phyloP scores from a whole-genome alignment of 768 basidiomycete species.

The Tulasnella sp. region DNA sequence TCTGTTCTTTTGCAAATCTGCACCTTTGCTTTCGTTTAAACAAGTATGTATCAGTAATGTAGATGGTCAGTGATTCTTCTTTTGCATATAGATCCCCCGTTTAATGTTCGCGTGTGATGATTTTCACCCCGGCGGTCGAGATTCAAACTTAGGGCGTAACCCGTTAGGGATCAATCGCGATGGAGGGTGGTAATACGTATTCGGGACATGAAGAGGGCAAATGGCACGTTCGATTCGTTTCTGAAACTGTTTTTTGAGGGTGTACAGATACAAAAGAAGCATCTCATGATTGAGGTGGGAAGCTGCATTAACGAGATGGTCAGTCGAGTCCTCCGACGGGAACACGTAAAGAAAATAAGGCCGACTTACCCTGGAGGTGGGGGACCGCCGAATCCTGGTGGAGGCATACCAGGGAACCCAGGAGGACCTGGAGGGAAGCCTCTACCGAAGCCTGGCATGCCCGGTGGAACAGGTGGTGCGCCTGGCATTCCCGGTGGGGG shows the following conservation, averaged over 20 bases:
- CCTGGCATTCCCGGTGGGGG: constrained; percentile 21
- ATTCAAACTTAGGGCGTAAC: no score
- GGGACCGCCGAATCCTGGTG: constrained; percentile 47
- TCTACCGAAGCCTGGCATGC: constrained; percentile 11
- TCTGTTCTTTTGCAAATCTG: no score
- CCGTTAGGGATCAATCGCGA: not conserved
- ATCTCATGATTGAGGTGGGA: constrained; percentile 30
- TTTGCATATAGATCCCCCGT: no score
- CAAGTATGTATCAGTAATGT: no score
- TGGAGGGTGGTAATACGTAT: not conserved
- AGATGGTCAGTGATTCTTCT: no score
- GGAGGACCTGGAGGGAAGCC: constrained; percentile 28
- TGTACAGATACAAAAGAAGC: not conserved
- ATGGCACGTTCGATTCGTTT: not conserved
- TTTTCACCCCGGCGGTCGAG: no score
- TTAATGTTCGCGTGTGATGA: no score
- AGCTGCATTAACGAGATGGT: constrained; percentile 23
- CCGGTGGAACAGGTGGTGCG: constrained; percentile 14
- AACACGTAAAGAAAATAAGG: not conserved
- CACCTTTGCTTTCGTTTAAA: no score
- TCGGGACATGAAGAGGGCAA: not conserved
- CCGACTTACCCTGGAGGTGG: constrained; percentile 64
- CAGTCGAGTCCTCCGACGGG: not conserved
- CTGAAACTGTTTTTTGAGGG: not conserved
- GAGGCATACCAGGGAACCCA: constrained; percentile 45